These are phyloP conservation scores for Saksenaea vasiformis DNA, from an alignment of 371 early-diverging fungal species.

Conservation along the genomic window DNA sequence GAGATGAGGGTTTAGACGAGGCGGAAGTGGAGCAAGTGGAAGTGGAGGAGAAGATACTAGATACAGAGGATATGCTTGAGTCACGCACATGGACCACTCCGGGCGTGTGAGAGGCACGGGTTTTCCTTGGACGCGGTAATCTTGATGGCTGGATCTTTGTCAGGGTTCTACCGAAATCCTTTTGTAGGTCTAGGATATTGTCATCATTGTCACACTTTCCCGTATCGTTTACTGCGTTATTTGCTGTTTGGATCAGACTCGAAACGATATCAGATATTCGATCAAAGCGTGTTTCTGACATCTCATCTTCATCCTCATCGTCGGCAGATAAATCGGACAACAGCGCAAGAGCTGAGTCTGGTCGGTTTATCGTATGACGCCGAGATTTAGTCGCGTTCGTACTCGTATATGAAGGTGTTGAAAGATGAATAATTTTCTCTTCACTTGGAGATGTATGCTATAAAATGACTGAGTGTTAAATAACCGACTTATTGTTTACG, in stretches of 20 bases:
- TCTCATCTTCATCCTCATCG: not conserved
- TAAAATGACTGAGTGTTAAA: not conserved
- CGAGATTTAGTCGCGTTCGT: not conserved
- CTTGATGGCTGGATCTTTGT: not conserved
- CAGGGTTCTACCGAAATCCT: not conserved
- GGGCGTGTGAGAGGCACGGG: not conserved
- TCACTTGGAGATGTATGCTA: not conserved
- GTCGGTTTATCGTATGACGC: slow-evolving; percentile 6
- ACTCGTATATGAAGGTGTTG: not conserved
- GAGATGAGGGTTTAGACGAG: not conserved
- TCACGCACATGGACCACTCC: not conserved
- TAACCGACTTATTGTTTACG: not conserved
- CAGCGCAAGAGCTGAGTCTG: slow-evolving; percentile 3
- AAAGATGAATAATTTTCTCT: not conserved
- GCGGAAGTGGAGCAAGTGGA: not conserved
- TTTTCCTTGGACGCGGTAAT: slow-evolving; percentile 2
- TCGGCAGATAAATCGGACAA: slow-evolving; percentile 2
- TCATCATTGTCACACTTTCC: not conserved
- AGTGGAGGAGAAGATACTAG: not conserved
- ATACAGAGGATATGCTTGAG: not conserved
- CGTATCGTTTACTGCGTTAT: not conserved
- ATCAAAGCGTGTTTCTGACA: not conserved
- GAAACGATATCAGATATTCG: not conserved
- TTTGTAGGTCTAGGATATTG: not conserved
- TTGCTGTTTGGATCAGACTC: not conserved